A percentile compares a stretch with the other conserved stretches of the same genome.
Evolutionary conservation across 2,329 filamentous ascomycete species (phyloP).

Genomic region (Xylaria sp.): DNA sequence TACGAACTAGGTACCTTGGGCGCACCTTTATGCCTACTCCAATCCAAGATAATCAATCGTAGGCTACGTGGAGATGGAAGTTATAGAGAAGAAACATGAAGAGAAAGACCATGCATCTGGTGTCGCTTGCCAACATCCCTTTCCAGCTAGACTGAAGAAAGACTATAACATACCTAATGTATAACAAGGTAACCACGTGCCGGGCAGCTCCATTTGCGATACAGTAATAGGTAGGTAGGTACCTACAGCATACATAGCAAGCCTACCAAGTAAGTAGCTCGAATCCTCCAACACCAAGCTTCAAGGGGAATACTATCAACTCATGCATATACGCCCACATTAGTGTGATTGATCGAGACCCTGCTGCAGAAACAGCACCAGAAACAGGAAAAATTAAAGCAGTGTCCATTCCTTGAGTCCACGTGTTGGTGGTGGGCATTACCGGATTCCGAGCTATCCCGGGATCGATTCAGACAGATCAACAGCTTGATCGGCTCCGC

Average conservation of each 20-base stretch:
- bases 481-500: conserved; percentile 11
- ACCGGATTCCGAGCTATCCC: conserved; percentile 14
- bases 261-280: background rate
- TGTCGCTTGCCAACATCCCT: conserved; percentile 8
- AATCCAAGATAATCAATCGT: background rate
- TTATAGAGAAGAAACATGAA: background rate
- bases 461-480: conserved; percentile 12
- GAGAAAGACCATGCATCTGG: conserved; percentile 32
- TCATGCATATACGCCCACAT: background rate
- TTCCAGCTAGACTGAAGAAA: background rate
- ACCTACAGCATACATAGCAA: background rate
- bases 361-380: conserved; percentile 5
- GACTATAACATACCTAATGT: too few relatives aligned
- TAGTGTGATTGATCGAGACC: conserved; percentile 1
- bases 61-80: background rate
- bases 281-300: background rate
- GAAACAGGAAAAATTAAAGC: background rate
- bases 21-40: background rate
- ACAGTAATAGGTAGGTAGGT: background rate
- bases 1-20: too few relatives aligned
- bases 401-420: background rate
- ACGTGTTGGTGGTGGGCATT: conserved; percentile 7
- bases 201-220: background rate
- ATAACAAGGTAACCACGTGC: conserved; percentile 6
- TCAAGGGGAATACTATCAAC: background rate